phyloP scores from a whole-genome alignment of 83 land plant species.

The Picea abies region DNA sequence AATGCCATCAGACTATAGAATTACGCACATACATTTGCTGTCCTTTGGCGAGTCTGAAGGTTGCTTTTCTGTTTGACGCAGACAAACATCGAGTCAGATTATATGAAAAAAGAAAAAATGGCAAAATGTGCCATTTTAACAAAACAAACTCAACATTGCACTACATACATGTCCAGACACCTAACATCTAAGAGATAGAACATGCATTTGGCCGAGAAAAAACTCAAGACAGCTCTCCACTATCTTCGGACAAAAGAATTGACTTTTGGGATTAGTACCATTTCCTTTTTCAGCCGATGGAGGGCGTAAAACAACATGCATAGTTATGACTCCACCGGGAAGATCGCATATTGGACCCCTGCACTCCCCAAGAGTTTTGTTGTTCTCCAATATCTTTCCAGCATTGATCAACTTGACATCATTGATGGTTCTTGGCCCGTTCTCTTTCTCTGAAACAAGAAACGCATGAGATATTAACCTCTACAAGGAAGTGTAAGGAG shows the following conservation, averaged over 20 bases:
- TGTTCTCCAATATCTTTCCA: conserved; percentile 75
- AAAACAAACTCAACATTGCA: not conserved
- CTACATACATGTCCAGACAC: not conserved
- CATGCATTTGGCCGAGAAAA: not conserved
- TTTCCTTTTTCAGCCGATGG: conserved; percentile 57
- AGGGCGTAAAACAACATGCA: conserved; percentile 79
- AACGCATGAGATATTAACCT: not conserved
- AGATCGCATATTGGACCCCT: conserved; percentile 68
- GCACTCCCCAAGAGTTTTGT: conserved; percentile 66
- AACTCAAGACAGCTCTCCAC: not conserved
- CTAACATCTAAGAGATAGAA: not conserved
- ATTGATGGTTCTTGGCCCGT: conserved; percentile 74
- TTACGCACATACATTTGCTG: conserved; percentile 40
- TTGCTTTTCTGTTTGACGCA: conserved; percentile 36
- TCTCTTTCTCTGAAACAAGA: conserved; percentile 54
- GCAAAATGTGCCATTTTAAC: not conserved
- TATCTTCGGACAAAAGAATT: not conserved
- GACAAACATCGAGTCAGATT: conserved; percentile 9
- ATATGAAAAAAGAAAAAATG: not conserved
- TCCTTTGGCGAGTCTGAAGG: conserved; percentile 19
- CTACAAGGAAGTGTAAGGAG: not conserved
- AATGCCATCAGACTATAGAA: conserved; percentile 22
- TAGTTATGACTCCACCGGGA: conserved; percentile 71
- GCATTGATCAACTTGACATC: conserved; percentile 85
- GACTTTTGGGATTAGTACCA: conserved; percentile 14